phyloP scores from a whole-genome alignment of 208 protist species.

The Trypanosomatidae sp. region DNA sequence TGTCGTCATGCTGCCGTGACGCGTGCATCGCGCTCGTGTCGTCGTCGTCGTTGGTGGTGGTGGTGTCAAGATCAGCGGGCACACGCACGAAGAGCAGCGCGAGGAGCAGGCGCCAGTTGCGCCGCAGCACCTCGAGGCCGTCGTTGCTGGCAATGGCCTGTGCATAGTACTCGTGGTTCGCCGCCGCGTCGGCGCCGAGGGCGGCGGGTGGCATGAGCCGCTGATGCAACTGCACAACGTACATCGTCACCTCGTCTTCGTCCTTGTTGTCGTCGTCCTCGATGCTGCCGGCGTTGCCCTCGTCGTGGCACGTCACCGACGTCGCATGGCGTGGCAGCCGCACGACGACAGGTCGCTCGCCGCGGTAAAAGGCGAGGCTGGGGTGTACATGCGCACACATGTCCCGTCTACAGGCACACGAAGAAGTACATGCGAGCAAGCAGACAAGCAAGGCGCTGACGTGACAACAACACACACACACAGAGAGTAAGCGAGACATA shows the following conservation, averaged over 20 bases:
- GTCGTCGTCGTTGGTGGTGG: no score
- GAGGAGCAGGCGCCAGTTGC: slow-evolving; percentile 52
- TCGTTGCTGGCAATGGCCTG: slow-evolving; percentile 27
- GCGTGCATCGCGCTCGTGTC: no score
- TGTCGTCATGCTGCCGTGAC: neutral
- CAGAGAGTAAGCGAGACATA: no score
- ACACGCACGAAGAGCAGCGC: slow-evolving; percentile 34
- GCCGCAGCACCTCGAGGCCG: slow-evolving; percentile 50
- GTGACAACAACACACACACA: no score
- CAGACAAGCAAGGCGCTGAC: no score
- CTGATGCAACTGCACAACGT: slow-evolving; percentile 53
- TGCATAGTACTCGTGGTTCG: slow-evolving; percentile 49
- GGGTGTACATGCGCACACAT: no score
- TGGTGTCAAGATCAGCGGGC: no score
- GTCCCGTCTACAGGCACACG: no score
- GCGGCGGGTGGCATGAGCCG: slow-evolving; percentile 40
- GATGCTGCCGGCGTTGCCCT: no score
- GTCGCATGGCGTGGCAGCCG: neutral
- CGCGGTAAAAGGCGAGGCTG: slow-evolving; percentile 45
- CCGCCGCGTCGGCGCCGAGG: slow-evolving; percentile 10
- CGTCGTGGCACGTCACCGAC: no score
- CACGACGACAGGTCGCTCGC: slow-evolving; percentile 11
- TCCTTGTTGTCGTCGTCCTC: neutral
- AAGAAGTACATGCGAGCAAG: no score
- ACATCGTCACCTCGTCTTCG: slow-evolving; percentile 5